Conservation (phyloP, 345 rosid genomes). For the Heritiera littoralis region DNA sequence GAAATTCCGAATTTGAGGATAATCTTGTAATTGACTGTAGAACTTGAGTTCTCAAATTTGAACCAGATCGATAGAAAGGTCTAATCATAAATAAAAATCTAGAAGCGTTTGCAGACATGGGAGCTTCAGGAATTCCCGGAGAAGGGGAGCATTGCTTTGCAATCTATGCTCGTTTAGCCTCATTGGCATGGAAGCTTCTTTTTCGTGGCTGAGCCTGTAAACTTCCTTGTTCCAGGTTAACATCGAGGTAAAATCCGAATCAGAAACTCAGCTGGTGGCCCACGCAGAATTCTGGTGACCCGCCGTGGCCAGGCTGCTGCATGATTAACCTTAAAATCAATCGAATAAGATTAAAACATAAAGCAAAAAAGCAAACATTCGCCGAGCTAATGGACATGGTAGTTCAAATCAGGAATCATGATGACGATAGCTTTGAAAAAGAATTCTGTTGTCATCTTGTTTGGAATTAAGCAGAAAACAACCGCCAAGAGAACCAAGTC, state of each 20-base stretch:
- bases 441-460: slow-evolving; percentile 26
- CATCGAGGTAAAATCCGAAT: background rate
- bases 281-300: background rate
- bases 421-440: slow-evolving; percentile 10
- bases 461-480: background rate
- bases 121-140: no score
- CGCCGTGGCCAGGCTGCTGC: background rate
- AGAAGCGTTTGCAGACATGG: no score
- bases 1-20: background rate
- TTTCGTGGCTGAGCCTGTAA: background rate
- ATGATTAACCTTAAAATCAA: background rate
- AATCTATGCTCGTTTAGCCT: background rate
- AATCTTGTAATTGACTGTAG: background rate
- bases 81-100: no score
- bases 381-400: background rate
- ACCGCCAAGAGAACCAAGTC: background rate
- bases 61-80: background rate
- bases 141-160: no score
- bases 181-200: background rate
- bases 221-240: background rate
- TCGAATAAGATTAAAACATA: background rate
- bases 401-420: background rate
- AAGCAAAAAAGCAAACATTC: background rate
- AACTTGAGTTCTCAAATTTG: background rate
- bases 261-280: background rate